phyloP scores from a whole-genome alignment of 306 rosid species.

The Vigna mungo region DNA sequence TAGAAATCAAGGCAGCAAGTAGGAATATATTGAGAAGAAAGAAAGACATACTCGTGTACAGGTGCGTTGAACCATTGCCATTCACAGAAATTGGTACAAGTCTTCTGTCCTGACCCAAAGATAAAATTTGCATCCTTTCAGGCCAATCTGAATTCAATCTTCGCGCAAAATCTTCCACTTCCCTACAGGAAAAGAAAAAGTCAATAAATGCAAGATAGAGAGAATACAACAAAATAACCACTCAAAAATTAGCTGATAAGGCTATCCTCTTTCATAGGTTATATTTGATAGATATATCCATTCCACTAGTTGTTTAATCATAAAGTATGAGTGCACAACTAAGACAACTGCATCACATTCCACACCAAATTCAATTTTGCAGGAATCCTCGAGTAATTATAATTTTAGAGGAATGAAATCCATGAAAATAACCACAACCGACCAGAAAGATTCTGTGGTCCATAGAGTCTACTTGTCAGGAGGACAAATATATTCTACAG shows the following conservation, averaged over 20 bases:
- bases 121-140: slow-evolving; percentile 85
- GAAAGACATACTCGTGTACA: slow-evolving; percentile 63
- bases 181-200: slow-evolving; percentile 54
- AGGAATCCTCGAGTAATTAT: slow-evolving; percentile 10
- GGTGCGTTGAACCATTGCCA: slow-evolving; percentile 60
- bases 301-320: slow-evolving; percentile 12
- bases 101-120: slow-evolving; percentile 77
- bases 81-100: slow-evolving; percentile 67
- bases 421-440: slow-evolving; percentile 9
- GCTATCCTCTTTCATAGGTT: slow-evolving; percentile 1
- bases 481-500: slow-evolving; percentile 3
- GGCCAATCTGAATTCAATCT: slow-evolving; percentile 92
- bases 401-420: not conserved
- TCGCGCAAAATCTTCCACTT: slow-evolving; percentile 93
- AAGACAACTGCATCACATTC: not conserved
- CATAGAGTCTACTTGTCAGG: slow-evolving; percentile 6
- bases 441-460: slow-evolving; percentile 24
- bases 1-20: slow-evolving; percentile 15
- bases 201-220: not conserved
- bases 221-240: not conserved
- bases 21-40: not conserved
- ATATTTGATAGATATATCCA: slow-evolving; percentile 10
- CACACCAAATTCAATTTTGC: not conserved
- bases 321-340: slow-evolving; percentile 19
- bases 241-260: not conserved